Base-by-base conservation (phyloP, 768 basidiomycete species). In the Dioszegia hungarica region DNA sequence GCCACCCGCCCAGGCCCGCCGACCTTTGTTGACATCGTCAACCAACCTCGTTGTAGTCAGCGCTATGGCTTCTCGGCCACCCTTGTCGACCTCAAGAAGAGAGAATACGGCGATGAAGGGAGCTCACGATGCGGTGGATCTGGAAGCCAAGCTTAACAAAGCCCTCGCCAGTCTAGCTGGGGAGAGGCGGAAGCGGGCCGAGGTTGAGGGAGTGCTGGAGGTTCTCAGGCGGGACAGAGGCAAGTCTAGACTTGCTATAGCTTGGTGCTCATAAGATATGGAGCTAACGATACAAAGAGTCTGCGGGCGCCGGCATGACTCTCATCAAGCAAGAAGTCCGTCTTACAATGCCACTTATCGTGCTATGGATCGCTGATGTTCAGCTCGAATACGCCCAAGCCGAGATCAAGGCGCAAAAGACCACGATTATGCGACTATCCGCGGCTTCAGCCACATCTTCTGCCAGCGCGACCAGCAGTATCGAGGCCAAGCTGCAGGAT, bases 381-480 rank as follows among this genome's bases (percentile, higher is more conserved):
- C 43, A 70, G 68, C 43, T 70, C 12, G 57, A 62, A 19, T 57
- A 37, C 27, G 60, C 62, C 2, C 57, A 57, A 37, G 56, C 56
- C 14, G 57, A 51, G 33, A 51, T 70, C 39, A 43, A 41, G 4
- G 56, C 58, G 27, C 45, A 61, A 40, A 62, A 68, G 20, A 60
- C 60, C 37, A 60, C 48, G 1, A 64, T 65, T 41, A 56, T 51
- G 24, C 44, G 49, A 25, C 39, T 57, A 11, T 28, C 45, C 24
- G 22, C 15, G 24, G 49, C 49, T 19, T 24, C 33, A 36, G 28
- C 17, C 1, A 19, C 41, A 6, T 51, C 49, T 2, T 51, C 49
- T 8, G 29, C 47, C 31, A 9, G 6, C 10, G 5, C 34, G 8
- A 17, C 25, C 24, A 25, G 11, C 8, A 19, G 20, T 39, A 5